Conservation (phyloP, 306 rosid genomes). For the Pyrus bretschneideri region DNA sequence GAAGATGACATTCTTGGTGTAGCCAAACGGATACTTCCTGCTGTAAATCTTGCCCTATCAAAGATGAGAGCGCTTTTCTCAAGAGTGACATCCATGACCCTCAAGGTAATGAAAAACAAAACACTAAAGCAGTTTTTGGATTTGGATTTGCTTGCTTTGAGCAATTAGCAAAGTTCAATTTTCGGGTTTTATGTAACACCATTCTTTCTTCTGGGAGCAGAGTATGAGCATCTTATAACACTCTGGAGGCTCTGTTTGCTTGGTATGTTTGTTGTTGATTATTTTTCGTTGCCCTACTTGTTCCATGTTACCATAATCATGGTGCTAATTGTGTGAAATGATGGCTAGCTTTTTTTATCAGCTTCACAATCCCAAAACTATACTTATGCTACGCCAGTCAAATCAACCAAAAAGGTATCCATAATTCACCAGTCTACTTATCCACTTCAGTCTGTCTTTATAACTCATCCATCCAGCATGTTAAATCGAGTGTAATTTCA, state of each 20-base stretch:
- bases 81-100: slow-evolving; percentile 83
- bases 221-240: slow-evolving; percentile 77
- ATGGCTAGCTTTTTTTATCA: slow-evolving; percentile 57
- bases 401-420: slow-evolving; percentile 54
- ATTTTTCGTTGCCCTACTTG: slow-evolving; percentile 3
- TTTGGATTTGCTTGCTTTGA: slow-evolving; percentile 5
- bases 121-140: not conserved
- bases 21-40: slow-evolving; percentile 57
- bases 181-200: slow-evolving; percentile 56
- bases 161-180: not conserved
- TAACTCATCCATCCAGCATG: not conserved
- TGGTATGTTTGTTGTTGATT: slow-evolving; percentile 32
- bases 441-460: not conserved
- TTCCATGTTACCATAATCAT: not conserved
- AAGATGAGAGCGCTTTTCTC: slow-evolving; percentile 58
- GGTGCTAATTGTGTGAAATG: not conserved
- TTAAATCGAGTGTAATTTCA: slow-evolving; percentile 1
- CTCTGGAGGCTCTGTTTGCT: slow-evolving; percentile 65
- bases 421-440: not conserved
- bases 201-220: slow-evolving; percentile 72
- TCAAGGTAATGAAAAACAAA: slow-evolving; percentile 47
- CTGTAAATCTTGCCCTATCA: slow-evolving; percentile 54
- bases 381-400: slow-evolving; percentile 57
- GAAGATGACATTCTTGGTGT: slow-evolving; percentile 66
- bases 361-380: slow-evolving; percentile 77